phyloP scores from a whole-genome alignment of 306 rosid species.

The Abrus precatorius region DNA sequence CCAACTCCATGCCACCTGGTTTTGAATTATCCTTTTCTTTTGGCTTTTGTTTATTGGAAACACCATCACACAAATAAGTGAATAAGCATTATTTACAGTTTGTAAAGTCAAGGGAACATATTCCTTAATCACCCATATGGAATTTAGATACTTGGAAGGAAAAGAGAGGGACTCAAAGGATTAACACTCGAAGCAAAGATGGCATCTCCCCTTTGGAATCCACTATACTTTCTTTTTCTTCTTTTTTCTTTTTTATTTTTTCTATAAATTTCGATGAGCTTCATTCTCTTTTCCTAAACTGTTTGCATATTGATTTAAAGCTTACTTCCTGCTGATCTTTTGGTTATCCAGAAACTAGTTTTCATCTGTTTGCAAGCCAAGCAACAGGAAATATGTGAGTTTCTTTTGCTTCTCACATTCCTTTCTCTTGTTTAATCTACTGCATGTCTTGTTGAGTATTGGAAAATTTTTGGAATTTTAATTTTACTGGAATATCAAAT shows the following conservation, averaged over 20 bases:
- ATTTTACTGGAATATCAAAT: not conserved
- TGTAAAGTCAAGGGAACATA: conserved; percentile 43
- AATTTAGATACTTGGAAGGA: not conserved
- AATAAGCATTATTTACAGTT: conserved; percentile 21
- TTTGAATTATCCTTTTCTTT: conserved; percentile 13
- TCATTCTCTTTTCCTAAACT: conserved; percentile 36
- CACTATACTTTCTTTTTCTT: conserved; percentile 36
- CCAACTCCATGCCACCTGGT: not conserved
- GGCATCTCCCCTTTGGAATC: conserved; percentile 53
- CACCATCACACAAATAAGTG: not conserved
- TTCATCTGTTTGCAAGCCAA: conserved; percentile 16
- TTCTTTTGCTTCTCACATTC: conserved; percentile 34
- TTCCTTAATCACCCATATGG: conserved; percentile 31
- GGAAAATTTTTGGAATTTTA: conserved; percentile 2
- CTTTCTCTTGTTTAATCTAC: conserved; percentile 23
- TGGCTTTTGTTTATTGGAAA: conserved; percentile 20
- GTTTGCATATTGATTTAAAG: conserved; percentile 5
- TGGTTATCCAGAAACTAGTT: conserved; percentile 12
- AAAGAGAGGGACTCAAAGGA: not conserved
- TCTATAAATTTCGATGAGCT: conserved; percentile 7
- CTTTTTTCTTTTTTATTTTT: conserved; percentile 29
- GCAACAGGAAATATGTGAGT: conserved; percentile 27
- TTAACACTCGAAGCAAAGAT: conserved; percentile 39
- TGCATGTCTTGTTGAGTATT: conserved; percentile 4
- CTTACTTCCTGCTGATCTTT: conserved; percentile 10